Percentiles rank a stretch among this genome's conserved stretches.
These are phyloP conservation scores for Whalleya microplaca DNA, from an alignment of 2,329 filamentous ascomycete species.

Conservation along the genomic window DNA sequence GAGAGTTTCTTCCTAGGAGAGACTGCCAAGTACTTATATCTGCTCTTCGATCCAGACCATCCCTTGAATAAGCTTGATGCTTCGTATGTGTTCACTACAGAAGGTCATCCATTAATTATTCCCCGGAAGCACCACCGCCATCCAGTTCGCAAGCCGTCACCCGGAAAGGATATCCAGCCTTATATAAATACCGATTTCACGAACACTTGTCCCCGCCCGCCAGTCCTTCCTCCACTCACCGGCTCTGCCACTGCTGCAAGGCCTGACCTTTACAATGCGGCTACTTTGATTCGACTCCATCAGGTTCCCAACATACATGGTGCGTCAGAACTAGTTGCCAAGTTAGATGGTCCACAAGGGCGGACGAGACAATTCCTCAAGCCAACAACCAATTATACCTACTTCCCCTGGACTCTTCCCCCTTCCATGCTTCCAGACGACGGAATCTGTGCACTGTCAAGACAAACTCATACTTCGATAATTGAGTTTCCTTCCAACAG, in stretches of 20 bases:
- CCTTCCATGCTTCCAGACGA: slow-evolving; percentile 72
- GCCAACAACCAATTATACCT: slow-evolving; percentile 76
- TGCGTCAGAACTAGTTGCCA: slow-evolving; percentile 28
- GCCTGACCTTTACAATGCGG: slow-evolving; percentile 84
- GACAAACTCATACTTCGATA: slow-evolving; percentile 69
- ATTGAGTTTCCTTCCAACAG: slow-evolving; percentile 63
- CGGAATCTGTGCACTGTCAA: slow-evolving; percentile 76
- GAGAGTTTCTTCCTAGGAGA: slow-evolving; percentile 98
- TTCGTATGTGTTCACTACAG: slow-evolving; percentile 91
- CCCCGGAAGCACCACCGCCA: slow-evolving; percentile 52
- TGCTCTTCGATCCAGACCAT: slow-evolving; percentile 85
- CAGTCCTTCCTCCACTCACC: slow-evolving; percentile 64
- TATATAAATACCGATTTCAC: slow-evolving; percentile 52
- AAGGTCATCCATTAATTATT: slow-evolving; percentile 90
- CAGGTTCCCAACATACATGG: slow-evolving; percentile 69
- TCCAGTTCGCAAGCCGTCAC: slow-evolving; percentile 30
- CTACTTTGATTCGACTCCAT: slow-evolving; percentile 81
- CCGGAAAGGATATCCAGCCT: slow-evolving; percentile 34
- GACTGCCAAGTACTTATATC: slow-evolving; percentile 92
- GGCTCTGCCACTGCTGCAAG: slow-evolving; percentile 81
- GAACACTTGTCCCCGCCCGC: slow-evolving; percentile 69
- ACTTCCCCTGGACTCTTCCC: slow-evolving; percentile 93
- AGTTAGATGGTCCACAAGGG: slow-evolving; percentile 11
- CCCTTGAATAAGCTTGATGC: slow-evolving; percentile 86
- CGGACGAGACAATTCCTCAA: slow-evolving; percentile 17